These are phyloP conservation scores for Pezicula neosporulosa DNA, from an alignment of 2,329 filamentous ascomycete genomes.

Conservation along the genomic window DNA sequence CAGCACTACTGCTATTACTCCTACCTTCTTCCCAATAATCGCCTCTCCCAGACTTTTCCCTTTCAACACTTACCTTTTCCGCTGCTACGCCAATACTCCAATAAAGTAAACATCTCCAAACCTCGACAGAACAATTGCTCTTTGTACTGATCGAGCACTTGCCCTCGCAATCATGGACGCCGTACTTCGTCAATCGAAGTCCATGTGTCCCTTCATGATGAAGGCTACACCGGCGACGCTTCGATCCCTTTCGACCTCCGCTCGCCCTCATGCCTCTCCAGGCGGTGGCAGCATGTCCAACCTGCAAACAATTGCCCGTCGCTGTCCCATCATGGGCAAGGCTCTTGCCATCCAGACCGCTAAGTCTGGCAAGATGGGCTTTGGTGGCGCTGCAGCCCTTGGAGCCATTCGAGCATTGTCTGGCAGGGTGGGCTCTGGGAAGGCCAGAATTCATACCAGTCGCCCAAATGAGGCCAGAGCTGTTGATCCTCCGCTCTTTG, in stretches of 20 bases:
- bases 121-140: background rate
- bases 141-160: background rate
- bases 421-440: constrained; percentile 49
- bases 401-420: constrained; percentile 50
- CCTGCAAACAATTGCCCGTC: constrained; percentile 87
- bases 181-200: constrained; percentile 90
- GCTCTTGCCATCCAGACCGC: constrained; percentile 83
- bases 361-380: constrained; percentile 42
- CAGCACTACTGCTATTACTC: no score
- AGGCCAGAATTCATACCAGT: constrained; percentile 80
- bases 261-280: constrained; percentile 58
- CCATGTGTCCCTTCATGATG: constrained; percentile 96
- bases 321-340: constrained; percentile 99
- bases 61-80: no score
- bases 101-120: no score
- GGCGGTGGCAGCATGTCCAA: constrained; percentile 96
- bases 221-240: constrained; percentile 89
- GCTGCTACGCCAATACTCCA: background rate
- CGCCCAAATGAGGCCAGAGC: constrained; percentile 73
- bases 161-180: constrained; percentile 70
- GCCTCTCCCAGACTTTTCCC: no score
- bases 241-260: constrained; percentile 77
- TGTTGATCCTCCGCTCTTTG: constrained; percentile 55
- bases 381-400: constrained; percentile 38
- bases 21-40: no score